phyloP scores from a whole-genome alignment of 352 stramenopile species.

The Phytopythium aichiense region DNA sequence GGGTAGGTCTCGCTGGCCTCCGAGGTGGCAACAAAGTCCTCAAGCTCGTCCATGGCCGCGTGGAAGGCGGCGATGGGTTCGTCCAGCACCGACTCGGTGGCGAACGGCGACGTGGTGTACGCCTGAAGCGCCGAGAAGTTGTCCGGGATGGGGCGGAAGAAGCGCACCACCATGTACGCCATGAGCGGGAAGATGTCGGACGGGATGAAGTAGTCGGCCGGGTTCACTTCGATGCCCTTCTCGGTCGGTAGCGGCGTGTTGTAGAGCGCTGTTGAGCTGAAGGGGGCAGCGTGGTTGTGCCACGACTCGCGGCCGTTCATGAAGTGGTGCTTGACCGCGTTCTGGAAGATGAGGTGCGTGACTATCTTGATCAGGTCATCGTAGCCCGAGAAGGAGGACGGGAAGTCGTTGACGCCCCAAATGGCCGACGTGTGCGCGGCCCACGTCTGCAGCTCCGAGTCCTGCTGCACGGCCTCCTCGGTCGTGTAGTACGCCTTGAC shows the following conservation, averaged over 20 bases:
- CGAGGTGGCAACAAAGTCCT: too few species aligned
- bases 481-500: constrained; percentile 29
- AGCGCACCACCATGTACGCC: constrained; percentile 4
- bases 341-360: constrained; percentile 36
- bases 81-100: constrained; percentile 11
- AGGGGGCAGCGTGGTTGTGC: constrained; percentile 29
- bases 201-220: constrained; percentile 41
- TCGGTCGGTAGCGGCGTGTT: constrained; percentile 23
- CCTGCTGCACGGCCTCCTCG: constrained; percentile 12
- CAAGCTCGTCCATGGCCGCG: not conserved
- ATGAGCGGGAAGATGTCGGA: constrained; percentile 29
- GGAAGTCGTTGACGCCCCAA: constrained; percentile 28
- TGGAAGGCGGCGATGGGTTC: constrained; percentile 24
- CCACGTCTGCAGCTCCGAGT: constrained; percentile 23
- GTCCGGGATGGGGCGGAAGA: not conserved
- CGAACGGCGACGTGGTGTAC: constrained; percentile 23
- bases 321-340: constrained; percentile 34
- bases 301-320: constrained; percentile 42
- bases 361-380: constrained; percentile 20
- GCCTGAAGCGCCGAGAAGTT: constrained; percentile 12
- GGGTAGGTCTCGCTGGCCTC: constrained; percentile 31
- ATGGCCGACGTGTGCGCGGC: constrained; percentile 20
- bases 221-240: constrained; percentile 23
- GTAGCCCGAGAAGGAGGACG: constrained; percentile 12
- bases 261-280: constrained; percentile 22